These are phyloP conservation scores for Scytalidium lignicola DNA, from an alignment of 2,329 filamentous ascomycete genomes.

Conservation along the genomic window DNA sequence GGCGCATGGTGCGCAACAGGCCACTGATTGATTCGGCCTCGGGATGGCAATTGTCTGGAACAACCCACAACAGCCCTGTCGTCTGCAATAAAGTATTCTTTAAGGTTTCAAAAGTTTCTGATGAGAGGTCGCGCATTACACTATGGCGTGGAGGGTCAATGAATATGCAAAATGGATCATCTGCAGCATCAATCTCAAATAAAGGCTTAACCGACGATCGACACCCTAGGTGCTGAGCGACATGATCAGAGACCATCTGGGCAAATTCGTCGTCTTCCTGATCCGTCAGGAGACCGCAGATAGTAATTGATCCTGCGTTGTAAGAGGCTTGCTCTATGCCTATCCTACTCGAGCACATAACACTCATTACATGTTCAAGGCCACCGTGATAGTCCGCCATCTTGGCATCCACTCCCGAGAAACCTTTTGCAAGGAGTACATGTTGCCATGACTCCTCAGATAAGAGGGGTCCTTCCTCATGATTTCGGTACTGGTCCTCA, in stretches of 20 bases:
- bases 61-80: too few species aligned
- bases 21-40: slow-evolving; percentile 7
- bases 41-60: too few species aligned
- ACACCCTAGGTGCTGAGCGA: neutral
- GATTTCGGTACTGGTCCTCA: slow-evolving; percentile 21
- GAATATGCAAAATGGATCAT: too few species aligned
- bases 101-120: too few species aligned
- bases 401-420: slow-evolving; percentile 10
- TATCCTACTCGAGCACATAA: slow-evolving; percentile 11
- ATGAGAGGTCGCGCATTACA: too few species aligned
- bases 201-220: too few species aligned
- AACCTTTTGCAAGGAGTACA: slow-evolving; percentile 8
- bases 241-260: too few species aligned
- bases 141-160: too few species aligned
- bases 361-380: slow-evolving; percentile 2
- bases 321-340: slow-evolving; percentile 5
- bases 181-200: too few species aligned
- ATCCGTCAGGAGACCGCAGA: too few species aligned
- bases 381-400: slow-evolving; percentile 6
- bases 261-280: too few species aligned
- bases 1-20: slow-evolving; percentile 11
- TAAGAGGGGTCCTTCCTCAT: slow-evolving; percentile 7
- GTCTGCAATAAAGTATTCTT: too few species aligned
- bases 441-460: slow-evolving; percentile 10
- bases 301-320: slow-evolving; percentile 3